Base-by-base conservation (phyloP, 2,329 filamentous ascomycete species). In the Trichoderma cornu-damae region DNA sequence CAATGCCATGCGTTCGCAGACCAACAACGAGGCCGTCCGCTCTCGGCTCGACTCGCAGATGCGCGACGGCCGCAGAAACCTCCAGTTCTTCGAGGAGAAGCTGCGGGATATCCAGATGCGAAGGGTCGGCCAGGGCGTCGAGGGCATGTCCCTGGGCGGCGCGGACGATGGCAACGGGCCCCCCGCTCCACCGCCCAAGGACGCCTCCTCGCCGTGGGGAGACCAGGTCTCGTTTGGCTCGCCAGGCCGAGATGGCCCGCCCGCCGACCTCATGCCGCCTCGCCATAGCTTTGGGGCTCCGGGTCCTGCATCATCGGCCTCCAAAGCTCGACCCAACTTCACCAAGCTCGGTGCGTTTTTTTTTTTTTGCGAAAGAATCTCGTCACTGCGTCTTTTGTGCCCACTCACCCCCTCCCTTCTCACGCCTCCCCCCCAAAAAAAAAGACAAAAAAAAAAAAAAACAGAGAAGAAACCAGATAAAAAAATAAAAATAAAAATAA, bases 61-160 rank as follows among this genome's bases (percentile, higher is more conserved):
- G 75, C 89, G 92, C 70, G 93, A 97, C 75, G 90, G 90, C 64
- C 86, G 89, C 65, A 84, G 91, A 67, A 97, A 97, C 73, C 89
- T 99, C 67, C 86, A 92, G 72, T 99, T 97, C 76, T 88, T 99
- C 64, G 91, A 97, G 77, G 89, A 94, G 72, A 90, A 89, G 73
- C 85, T 97, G 73, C 82, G 85, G 65, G 91, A 96, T 73, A 79
- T 97, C 64, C 88, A 95, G 76, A 79, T 94, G 77, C 89, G 92
- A 68, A 85, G 84, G 66, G 80, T 90, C 67, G 83, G 84, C 62
- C 79, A 83, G 55, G 84, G 82, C 64, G 79, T 90, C 67, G 84
- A 85, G 62, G 81, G 75, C 68, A 83, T 92, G 82, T 85, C 77
- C 59, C 68, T 90, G 58, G 77, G 79, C n/a, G 74, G 76, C 32